Conservation (phyloP, 352 stramenopile species). For the Aphanomyces invadans region DNA sequence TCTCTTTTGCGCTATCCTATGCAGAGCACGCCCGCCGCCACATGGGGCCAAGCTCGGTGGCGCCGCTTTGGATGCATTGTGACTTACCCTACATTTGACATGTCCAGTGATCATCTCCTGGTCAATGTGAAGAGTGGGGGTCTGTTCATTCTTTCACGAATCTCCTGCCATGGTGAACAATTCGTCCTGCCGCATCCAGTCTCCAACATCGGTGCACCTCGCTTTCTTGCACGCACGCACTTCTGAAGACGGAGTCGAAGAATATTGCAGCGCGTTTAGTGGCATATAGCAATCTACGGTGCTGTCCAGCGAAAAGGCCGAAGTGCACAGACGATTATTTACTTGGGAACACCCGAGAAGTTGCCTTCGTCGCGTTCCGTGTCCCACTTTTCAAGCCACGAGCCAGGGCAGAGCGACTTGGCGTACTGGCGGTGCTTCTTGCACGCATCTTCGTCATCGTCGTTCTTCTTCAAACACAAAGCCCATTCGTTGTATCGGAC, state of each 20-base stretch:
- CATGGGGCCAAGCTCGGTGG: too few relatives aligned
- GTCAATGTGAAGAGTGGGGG: too few relatives aligned
- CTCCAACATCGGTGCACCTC: too few relatives aligned
- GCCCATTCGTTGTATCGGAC: constrained; percentile 97
- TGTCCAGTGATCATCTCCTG: too few relatives aligned
- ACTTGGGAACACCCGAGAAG: constrained; percentile 66
- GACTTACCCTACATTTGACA: too few relatives aligned
- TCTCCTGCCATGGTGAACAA: too few relatives aligned
- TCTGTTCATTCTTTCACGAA: too few relatives aligned
- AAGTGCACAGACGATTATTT: constrained; percentile 20
- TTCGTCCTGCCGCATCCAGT: too few relatives aligned
- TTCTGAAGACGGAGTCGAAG: background rate
- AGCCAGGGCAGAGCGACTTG: constrained; percentile 63
- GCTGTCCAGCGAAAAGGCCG: background rate
- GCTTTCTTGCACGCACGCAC: too few relatives aligned
- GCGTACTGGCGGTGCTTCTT: constrained; percentile 72
- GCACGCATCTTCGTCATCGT: constrained; percentile 89
- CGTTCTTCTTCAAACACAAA: constrained; percentile 93
- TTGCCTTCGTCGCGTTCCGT: constrained; percentile 72
- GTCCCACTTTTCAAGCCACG: constrained; percentile 74
- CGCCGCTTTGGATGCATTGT: too few relatives aligned
- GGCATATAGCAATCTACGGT: background rate
- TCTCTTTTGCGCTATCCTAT: too few relatives aligned
- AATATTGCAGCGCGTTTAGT: constrained; percentile 7
- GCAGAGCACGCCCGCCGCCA: too few relatives aligned